Conservation (phyloP, 352 stramenopile genomes). For the Phytophthora agathidicida region DNA sequence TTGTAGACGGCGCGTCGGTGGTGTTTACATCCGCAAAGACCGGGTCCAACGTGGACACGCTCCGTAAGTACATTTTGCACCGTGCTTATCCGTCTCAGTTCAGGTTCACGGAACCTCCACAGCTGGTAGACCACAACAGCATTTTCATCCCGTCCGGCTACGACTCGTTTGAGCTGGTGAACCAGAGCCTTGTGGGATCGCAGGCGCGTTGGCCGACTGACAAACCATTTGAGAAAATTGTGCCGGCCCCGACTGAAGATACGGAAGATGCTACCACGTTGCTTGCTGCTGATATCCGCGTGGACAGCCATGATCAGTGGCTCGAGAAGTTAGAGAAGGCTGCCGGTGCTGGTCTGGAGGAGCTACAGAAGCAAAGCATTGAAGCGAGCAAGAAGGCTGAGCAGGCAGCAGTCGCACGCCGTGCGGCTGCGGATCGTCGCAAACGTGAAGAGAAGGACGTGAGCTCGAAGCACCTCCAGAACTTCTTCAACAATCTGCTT, state of each 20-base stretch:
- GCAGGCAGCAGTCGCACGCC: slow-evolving; percentile 65
- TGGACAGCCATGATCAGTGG: slow-evolving; percentile 78
- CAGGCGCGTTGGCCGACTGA: slow-evolving; percentile 78
- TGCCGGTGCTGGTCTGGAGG: slow-evolving; percentile 73
- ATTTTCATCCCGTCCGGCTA: slow-evolving; percentile 85
- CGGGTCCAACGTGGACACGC: slow-evolving; percentile 68
- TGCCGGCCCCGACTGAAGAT: slow-evolving; percentile 62
- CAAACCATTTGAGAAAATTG: slow-evolving; percentile 85
- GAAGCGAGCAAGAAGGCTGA: slow-evolving; percentile 85
- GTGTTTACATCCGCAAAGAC: slow-evolving; percentile 87
- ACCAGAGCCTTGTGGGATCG: slow-evolving; percentile 78
- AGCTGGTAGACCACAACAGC: slow-evolving; percentile 70
- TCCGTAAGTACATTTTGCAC: slow-evolving; percentile 82
- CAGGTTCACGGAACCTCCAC: slow-evolving; percentile 68
- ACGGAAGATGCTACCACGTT: slow-evolving; percentile 26
- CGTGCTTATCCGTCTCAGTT: slow-evolving; percentile 72
- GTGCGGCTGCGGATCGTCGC: slow-evolving; percentile 69
- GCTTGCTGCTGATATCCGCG: slow-evolving; percentile 54
- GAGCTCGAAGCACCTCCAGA: slow-evolving; percentile 84
- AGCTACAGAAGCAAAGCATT: slow-evolving; percentile 86
- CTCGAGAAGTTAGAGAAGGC: slow-evolving; percentile 85
- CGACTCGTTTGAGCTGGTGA: slow-evolving; percentile 76
- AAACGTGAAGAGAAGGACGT: slow-evolving; percentile 87
- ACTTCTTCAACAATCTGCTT: slow-evolving; percentile 90
- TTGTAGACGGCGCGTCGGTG: slow-evolving; percentile 70